Conservation (phyloP, 2,329 filamentous ascomycete species). For the Nothopassalora personata region DNA sequence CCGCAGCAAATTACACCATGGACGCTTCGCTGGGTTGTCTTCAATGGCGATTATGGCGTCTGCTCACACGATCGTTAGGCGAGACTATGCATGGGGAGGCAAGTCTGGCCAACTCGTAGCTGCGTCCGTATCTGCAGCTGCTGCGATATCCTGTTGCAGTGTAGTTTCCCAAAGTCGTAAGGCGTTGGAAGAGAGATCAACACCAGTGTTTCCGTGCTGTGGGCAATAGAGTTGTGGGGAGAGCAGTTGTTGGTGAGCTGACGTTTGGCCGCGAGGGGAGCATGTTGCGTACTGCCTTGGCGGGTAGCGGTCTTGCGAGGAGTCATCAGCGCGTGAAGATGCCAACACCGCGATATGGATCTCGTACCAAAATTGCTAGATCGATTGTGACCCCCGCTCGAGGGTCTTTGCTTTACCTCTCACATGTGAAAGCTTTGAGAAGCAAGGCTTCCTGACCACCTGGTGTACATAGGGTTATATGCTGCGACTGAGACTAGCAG, state of each 20-base stretch:
- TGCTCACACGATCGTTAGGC: background rate
- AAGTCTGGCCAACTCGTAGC: background rate
- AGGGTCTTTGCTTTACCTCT: slow-evolving; percentile 4
- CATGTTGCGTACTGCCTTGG: background rate
- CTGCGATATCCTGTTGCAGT: background rate
- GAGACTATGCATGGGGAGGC: background rate
- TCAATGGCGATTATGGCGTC: background rate
- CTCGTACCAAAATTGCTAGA: background rate
- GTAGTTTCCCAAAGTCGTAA: slow-evolving; percentile 1
- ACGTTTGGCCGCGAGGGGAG: background rate
- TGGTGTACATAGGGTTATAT: slow-evolving; percentile 7
- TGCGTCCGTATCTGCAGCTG: background rate
- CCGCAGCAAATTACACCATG: background rate
- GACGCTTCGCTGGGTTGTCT: background rate
- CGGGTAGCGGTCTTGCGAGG: background rate
- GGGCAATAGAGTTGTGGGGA: background rate
- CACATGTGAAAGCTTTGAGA: slow-evolving; percentile 9
- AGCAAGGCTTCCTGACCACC: slow-evolving; percentile 11
- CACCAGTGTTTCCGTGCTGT: slow-evolving; percentile 1
- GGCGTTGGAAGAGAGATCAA: background rate
- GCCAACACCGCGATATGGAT: slow-evolving; percentile 6
- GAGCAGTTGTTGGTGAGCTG: background rate
- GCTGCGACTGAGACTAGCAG: slow-evolving; percentile 12
- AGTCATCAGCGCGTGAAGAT: background rate
- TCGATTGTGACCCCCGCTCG: background rate